phyloP scores from a whole-genome alignment of 345 rosid genomes.

The Punica granatum region DNA sequence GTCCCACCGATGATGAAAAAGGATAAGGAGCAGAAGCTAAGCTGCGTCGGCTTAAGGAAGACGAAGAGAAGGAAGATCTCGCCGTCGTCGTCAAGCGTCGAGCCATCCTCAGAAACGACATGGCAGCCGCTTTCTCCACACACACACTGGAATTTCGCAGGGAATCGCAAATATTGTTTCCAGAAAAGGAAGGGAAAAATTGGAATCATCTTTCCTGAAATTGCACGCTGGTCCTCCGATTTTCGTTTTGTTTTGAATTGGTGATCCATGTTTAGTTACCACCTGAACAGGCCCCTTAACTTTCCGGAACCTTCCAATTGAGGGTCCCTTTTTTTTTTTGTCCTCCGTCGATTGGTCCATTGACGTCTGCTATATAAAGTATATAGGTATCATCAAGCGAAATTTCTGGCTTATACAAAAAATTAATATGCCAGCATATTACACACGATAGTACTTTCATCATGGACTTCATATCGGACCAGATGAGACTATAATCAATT shows the following conservation, averaged over 20 bases:
- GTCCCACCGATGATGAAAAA: neutral
- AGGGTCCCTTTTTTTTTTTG: neutral
- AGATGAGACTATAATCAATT: neutral
- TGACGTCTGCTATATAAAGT: neutral
- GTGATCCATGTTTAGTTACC: neutral
- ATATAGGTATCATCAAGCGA: neutral
- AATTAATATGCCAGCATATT: too few relatives aligned
- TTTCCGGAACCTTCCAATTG: neutral
- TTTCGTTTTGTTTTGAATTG: neutral
- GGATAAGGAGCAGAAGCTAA: too few relatives aligned
- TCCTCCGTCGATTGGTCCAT: neutral
- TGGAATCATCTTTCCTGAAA: neutral
- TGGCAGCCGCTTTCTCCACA: neutral
- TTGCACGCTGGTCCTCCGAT: neutral
- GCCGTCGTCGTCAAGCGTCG: slow-evolving; percentile 3
- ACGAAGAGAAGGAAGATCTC: neutral
- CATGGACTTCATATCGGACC: too few relatives aligned
- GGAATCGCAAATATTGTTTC: neutral
- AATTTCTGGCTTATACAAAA: too few relatives aligned
- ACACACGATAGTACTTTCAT: too few relatives aligned
- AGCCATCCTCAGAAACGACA: slow-evolving; percentile 1
- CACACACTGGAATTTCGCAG: neutral
- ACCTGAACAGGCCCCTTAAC: neutral
- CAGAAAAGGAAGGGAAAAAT: too few relatives aligned
- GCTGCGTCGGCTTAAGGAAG: neutral